These are phyloP conservation scores for Aspergillus eucalypticola DNA, from an alignment of 2,329 filamentous ascomycete genomes.

Conservation along the genomic window DNA sequence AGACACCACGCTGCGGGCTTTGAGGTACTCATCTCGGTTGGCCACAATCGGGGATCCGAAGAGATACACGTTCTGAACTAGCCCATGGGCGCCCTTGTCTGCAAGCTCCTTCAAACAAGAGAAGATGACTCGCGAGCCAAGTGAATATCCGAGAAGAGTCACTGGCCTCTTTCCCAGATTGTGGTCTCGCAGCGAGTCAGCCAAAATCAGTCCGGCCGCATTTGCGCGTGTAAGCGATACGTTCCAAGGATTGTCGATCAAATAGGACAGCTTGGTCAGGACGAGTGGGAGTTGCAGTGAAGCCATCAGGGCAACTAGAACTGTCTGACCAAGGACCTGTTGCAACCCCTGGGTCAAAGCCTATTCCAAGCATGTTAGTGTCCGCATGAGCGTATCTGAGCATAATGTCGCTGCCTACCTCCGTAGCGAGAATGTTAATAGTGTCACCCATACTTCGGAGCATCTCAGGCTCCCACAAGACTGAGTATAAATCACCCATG, in stretches of 20 bases:
- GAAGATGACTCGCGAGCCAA: constrained; percentile 90
- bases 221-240: constrained; percentile 92
- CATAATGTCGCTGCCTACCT: constrained; percentile 58
- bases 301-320: constrained; percentile 86
- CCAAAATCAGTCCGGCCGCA: constrained; percentile 84
- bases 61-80: constrained; percentile 92
- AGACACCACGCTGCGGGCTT: constrained; percentile 76
- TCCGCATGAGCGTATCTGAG: neutral
- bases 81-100: constrained; percentile 76
- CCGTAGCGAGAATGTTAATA: constrained; percentile 96
- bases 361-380: constrained; percentile 48
- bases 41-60: constrained; percentile 92
- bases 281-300: constrained; percentile 90
- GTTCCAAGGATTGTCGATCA: constrained; percentile 98
- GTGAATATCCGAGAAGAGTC: constrained; percentile 90
- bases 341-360: constrained; percentile 94
- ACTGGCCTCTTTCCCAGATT: constrained; percentile 89
- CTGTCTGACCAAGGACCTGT: constrained; percentile 87
- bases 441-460: constrained; percentile 96
- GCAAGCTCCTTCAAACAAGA: constrained; percentile 85
- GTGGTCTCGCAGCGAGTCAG: constrained; percentile 87
- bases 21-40: constrained; percentile 85
- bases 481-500: constrained; percentile 97
- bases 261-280: constrained; percentile 87
- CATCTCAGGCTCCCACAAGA: constrained; percentile 98